Percentiles rank a stretch among this genome's conserved stretches.
Evolutionary conservation across 768 basidiomycete species (phyloP).

Genomic region (Trametes punicea): DNA sequence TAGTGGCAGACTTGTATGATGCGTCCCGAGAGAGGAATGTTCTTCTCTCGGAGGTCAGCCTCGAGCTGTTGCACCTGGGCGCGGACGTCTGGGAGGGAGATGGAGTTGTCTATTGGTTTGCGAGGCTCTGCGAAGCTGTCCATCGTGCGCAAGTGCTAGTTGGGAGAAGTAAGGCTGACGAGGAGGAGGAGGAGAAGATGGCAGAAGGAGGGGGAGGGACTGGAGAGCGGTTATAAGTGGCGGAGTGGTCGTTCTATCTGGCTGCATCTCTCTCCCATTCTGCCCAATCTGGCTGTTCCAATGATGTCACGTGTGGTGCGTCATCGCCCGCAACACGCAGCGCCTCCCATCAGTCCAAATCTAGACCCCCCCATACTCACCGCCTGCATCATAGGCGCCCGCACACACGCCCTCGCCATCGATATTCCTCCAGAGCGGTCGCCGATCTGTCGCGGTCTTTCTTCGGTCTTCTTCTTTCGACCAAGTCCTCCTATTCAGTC

Average conservation of each 20-base stretch:
- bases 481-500: no score
- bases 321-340: slow-evolving; percentile 3
- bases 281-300: slow-evolving; percentile 12
- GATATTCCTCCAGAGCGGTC: background rate
- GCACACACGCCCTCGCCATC: background rate
- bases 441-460: background rate
- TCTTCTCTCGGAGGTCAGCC: slow-evolving; percentile 62
- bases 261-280: slow-evolving; percentile 12
- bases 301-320: slow-evolving; percentile 19
- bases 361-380: slow-evolving; percentile 18
- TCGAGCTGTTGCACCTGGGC: slow-evolving; percentile 71
- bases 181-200: background rate
- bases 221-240: slow-evolving; percentile 5
- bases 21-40: slow-evolving; percentile 76
- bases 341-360: slow-evolving; percentile 2
- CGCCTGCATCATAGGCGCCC: slow-evolving; percentile 7
- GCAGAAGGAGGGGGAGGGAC: background rate
- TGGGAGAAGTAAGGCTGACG: background rate
- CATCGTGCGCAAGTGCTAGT: slow-evolving; percentile 36
- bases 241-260: background rate
- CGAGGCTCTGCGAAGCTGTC: slow-evolving; percentile 70
- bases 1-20: slow-evolving; percentile 93
- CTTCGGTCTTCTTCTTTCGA: background rate
- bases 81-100: slow-evolving; percentile 71
- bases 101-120: slow-evolving; percentile 36